Base-by-base conservation (phyloP, 2,329 filamentous ascomycete species). In the Penicillium sp. region DNA sequence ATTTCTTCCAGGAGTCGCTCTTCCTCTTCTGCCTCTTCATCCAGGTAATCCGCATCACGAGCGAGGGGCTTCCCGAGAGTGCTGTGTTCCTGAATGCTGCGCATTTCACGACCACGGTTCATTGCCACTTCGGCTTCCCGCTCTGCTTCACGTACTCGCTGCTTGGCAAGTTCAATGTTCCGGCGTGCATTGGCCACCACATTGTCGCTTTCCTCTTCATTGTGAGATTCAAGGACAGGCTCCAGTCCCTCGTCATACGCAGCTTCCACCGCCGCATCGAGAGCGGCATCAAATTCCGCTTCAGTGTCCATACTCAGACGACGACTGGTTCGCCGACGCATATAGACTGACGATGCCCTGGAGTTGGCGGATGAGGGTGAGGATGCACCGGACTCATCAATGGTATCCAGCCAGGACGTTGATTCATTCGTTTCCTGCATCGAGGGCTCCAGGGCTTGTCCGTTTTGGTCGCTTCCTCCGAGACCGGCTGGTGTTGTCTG, bases 261-360 rank as follows among this genome's bases (percentile, higher is more conserved):
- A 34, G 90, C 90, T 63, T 96, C 92, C 6, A 96, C 89, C 10
- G 92, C 92, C 15, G 89, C 90, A 66, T 96, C 90, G 29, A 96
- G 73, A 3, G 92, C 92, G 6, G 87, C 88, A 64, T 95, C 89
- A 50, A 96, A 95, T 57, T 95, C 89, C 5, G 85, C 83, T 60
- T 94, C 86, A 0, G 86, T 92, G 18, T 76, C 79, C 30, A 80
- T 80, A 47, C 84, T 90, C 2, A 74, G 60, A 23, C 72, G 73
- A 32, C 83, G 78, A 36, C 86, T 76, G 48, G 84, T 82, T 55
- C 82, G 85, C 47, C 83, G 75, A 44, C 78, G 74, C 32, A 84
- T 66, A 29, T 79, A 75, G 41, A 82, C 66, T 1, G 83, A 85
- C 1, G 85, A 89, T 3, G 82, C 80, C 32, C 85, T 74, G 0